Conservation (phyloP, 2,329 filamentous ascomycete genomes). For the Fusarium pilosicola region DNA sequence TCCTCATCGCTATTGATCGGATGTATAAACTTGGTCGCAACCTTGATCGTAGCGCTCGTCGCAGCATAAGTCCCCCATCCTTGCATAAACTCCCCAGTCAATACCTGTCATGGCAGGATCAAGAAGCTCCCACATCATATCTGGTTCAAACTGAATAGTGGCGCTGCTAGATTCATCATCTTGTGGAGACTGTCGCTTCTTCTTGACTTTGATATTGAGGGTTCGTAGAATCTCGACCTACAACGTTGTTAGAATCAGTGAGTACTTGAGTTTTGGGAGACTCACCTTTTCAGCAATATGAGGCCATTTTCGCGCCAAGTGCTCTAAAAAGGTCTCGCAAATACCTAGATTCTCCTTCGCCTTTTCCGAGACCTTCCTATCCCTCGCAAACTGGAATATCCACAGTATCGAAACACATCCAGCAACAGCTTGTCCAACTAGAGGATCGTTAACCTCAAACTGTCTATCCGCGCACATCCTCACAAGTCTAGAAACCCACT, state of each 20-base stretch:
- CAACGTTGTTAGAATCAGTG: fast-evolving
- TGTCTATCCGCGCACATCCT: constrained; percentile 36
- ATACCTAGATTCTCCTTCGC: constrained; percentile 28
- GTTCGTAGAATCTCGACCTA: constrained; percentile 30
- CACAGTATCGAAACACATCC: constrained; percentile 36
- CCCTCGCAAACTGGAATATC: constrained; percentile 41
- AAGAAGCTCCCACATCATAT: constrained; percentile 39
- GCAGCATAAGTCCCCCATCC: not conserved
- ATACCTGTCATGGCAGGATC: constrained; percentile 18
- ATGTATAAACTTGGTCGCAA: constrained; percentile 40
- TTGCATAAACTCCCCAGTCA: not conserved
- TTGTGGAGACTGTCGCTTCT: not conserved
- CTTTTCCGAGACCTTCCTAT: constrained; percentile 31
- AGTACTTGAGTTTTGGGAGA: fast-evolving
- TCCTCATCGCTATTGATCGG: constrained; percentile 17
- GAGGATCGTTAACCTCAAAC: constrained; percentile 34
- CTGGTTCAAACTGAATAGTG: constrained; percentile 35
- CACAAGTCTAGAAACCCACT: constrained; percentile 38
- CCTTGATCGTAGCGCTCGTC: constrained; percentile 34
- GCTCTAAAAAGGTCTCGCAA: constrained; percentile 18
- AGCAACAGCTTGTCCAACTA: constrained; percentile 35
- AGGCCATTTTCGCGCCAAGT: constrained; percentile 28
- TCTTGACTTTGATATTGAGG: constrained; percentile 22
- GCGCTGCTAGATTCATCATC: not conserved
- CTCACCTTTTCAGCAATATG: constrained; percentile 37